Evolutionary conservation across 139 green algal genomes (phyloP).

Genomic region (Zygnema circumcarinatum): DNA sequence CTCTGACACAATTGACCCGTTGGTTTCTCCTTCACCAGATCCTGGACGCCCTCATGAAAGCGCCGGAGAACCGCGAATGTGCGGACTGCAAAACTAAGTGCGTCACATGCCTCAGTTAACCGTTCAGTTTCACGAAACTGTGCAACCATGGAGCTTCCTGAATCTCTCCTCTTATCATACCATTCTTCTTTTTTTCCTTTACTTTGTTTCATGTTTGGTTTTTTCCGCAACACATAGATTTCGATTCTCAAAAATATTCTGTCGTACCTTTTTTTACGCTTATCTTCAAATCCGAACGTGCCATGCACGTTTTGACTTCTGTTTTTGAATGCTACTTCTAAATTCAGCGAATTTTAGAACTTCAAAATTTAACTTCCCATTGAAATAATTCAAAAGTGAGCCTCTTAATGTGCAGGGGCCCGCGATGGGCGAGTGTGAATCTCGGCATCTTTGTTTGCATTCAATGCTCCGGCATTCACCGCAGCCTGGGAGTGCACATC

Average conservation of each 20-base stretch:
- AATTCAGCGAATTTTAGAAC: no score
- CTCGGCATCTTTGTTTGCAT: slow-evolving; percentile 71
- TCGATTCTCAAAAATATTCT: not conserved
- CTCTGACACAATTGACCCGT: no score
- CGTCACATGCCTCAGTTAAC: not conserved
- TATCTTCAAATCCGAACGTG: no score
- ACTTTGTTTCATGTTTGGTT: slow-evolving; percentile 24
- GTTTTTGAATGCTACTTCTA: no score
- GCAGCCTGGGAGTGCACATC: slow-evolving; percentile 68
- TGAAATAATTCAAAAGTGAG: no score
- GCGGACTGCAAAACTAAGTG: slow-evolving; percentile 55
- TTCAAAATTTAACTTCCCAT: no score
- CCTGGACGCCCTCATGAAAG: slow-evolving; percentile 51
- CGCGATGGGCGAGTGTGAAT: slow-evolving; percentile 67
- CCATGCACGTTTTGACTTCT: no score
- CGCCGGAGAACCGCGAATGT: slow-evolving; percentile 53
- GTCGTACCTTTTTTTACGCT: not conserved
- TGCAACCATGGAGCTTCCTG: slow-evolving; percentile 14
- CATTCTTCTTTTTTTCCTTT: slow-evolving; percentile 28
- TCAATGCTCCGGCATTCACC: slow-evolving; percentile 67
- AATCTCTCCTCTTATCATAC: slow-evolving; percentile 20
- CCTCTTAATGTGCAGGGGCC: slow-evolving; percentile 58
- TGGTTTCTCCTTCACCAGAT: slow-evolving; percentile 54
- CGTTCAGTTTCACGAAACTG: not conserved
- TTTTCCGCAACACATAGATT: not conserved